Base-by-base conservation (phyloP, 2,329 filamentous ascomycete species). In the Teratosphaeria zuluensis region DNA sequence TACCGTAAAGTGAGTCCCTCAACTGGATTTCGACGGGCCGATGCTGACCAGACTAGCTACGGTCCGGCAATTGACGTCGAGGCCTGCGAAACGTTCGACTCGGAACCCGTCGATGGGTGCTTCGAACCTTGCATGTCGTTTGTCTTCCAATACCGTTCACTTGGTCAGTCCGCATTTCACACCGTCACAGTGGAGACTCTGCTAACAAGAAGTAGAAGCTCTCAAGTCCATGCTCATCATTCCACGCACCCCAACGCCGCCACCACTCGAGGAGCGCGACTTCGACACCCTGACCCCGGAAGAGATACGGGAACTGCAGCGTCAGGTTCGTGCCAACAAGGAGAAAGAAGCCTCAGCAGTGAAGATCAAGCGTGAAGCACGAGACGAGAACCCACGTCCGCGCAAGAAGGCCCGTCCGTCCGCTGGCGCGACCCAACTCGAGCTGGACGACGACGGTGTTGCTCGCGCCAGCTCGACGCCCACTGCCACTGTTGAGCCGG, bases 71-170 rank as follows among this genome's bases (percentile, higher is more conserved):
- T 42, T 11, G 1, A 14, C 4, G 35, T 42, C 35, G 12, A 12
- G 9, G 12, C 4, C 7, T 5, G 12, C n/a, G 35, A 42, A 42
- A 12, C 11, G 11, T 38, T 38, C 33, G 33, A 31, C 21, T 12
- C 28, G n/a, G 19, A n/a, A 9, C 9, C 11, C 8, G 42, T 59
- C 19, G 6, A 1, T 9, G 57, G 51, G 9, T 16, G 28, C 9
- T 28, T 52, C 3, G 42, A 42, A 35, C 62, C 60, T 8, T 56
- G 32, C 38, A 63, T 55, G 5, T 62, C 38, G 1, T 62, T 65
- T 55, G 53, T 63, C n/a, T 67, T 68, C 60, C 32, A 57, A 4
- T 69, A 67, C 57, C 62, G 62, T 35, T 65, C 65, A 2, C 30
- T 35, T 12, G 61, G 65, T 42, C 4, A 5, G 11, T 42, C 24